A percentile compares a stretch with the other conserved stretches of the same genome.
These are phyloP conservation scores for Dothiorella sarmentorum DNA, from an alignment of 2,329 filamentous ascomycete species.

Conservation along the genomic window DNA sequence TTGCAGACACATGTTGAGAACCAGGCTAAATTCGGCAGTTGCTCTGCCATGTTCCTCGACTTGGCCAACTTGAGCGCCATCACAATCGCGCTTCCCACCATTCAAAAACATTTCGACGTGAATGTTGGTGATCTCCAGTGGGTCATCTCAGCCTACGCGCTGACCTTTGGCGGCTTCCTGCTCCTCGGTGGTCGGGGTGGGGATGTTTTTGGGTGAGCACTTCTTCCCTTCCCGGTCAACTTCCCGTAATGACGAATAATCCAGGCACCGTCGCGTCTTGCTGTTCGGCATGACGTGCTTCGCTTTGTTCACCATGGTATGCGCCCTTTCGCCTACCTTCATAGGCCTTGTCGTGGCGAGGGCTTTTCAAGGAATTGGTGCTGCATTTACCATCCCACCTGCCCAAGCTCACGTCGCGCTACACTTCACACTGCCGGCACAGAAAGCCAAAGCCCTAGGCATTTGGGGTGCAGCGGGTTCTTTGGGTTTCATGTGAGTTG, in stretches of 20 bases:
- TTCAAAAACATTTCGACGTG: conserved; percentile 9
- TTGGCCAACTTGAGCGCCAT: conserved; percentile 17
- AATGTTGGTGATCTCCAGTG: conserved; percentile 13
- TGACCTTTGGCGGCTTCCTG: conserved; percentile 14
- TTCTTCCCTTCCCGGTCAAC: not conserved
- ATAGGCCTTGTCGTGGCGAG: conserved; percentile 15
- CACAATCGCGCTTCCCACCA: conserved; percentile 18
- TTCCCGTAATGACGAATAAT: not conserved
- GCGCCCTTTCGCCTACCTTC: conserved; percentile 14
- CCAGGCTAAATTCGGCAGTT: not conserved
- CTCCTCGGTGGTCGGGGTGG: conserved; percentile 17
- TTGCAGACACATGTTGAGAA: no score
- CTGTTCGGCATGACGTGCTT: conserved; percentile 16
- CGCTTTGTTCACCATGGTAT: conserved; percentile 15
- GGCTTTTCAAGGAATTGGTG: conserved; percentile 18
- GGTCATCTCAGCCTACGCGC: conserved; percentile 18
- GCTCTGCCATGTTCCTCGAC: conserved; percentile 19
- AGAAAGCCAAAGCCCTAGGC: conserved; percentile 16
- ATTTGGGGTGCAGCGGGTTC: conserved; percentile 14
- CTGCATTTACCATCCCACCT: conserved; percentile 17
- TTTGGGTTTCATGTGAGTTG: conserved; percentile 16
- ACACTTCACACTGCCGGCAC: conserved; percentile 8
- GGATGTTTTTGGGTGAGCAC: conserved; percentile 11
- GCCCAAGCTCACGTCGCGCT: conserved; percentile 17
- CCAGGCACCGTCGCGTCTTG: conserved; percentile 12